Evolutionary conservation across 2,329 filamentous ascomycete genomes (phyloP), one percentile per base, ranked within the genome.

Genomic region (Coniochaeta ligniaria): DNA sequence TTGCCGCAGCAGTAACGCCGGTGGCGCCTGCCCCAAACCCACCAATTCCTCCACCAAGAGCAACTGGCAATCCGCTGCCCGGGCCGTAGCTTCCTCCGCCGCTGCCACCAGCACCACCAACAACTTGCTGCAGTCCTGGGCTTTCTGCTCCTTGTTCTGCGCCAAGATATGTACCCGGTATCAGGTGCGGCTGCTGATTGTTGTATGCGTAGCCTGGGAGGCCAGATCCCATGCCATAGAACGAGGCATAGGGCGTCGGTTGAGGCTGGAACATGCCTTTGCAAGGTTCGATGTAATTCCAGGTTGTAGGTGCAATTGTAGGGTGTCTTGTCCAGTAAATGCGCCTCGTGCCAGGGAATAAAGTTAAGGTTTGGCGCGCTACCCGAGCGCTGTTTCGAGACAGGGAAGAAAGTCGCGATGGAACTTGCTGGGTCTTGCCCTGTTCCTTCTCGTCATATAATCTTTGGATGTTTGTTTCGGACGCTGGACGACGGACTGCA

Each of bases 201-300:
- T 24, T 56, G 35, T 38, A 35, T 12, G 31, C 17, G 12, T 38
- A 26, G 54, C 31, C 28, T 38, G 33, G 35, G 20, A 36, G 8
- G 54, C 54, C 31, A 65, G 59, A 65, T 60, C 50, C 59, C 58
- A 58, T 47, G 35, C 36, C 47, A 31, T 60, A 55, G 67, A 76
- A 78, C 66, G 76, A 72, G 65, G 75, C 71, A 64, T 77, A 81
- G 60, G 80, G 76, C 59, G 78, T 79, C 60, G 79, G 74, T 66
- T 82, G 78, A 68, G 81, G 78, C 71, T 82, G 78, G 74, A 82
- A 84, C 81, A 84, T 84, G 72, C 74, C 54, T 57, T 36, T n/a
- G 54, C 2, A 24, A n/a, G 3, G 26, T 14, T 56, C 16, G n/a
- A n/a, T n/a, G n/a, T n/a, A n/a, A n/a, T n/a, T n/a, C n/a, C n/a